These are phyloP conservation scores for Alopecurus myosuroides DNA, from an alignment of 176 grass and related monocot species.

Conservation along the genomic window DNA sequence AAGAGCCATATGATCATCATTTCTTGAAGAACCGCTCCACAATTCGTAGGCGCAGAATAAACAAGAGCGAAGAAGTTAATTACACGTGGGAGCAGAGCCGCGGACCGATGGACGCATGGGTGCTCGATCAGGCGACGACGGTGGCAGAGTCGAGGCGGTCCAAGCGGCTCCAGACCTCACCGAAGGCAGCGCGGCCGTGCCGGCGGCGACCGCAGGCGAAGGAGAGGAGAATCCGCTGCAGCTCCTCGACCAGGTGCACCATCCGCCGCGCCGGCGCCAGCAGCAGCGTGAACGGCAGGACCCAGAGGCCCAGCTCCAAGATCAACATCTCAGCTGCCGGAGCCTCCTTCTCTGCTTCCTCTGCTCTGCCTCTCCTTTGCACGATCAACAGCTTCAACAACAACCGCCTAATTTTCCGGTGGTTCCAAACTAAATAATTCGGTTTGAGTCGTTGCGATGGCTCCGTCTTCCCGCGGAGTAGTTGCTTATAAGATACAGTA, in stretches of 20 bases:
- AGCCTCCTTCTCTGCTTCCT: background rate
- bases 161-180: slow-evolving; percentile 43
- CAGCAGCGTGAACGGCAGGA: slow-evolving; percentile 68
- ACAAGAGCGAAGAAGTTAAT: background rate
- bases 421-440: background rate
- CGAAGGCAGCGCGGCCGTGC: background rate
- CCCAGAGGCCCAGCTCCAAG: slow-evolving; percentile 65
- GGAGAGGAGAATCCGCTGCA: slow-evolving; percentile 51
- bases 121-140: background rate
- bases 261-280: slow-evolving; percentile 54
- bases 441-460: background rate
- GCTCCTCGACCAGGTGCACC: slow-evolving; percentile 45
- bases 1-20: background rate
- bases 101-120: background rate
- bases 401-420: background rate
- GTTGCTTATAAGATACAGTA: background rate
- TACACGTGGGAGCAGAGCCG: background rate
- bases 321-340: slow-evolving; percentile 36
- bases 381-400: background rate
- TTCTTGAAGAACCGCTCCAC: background rate
- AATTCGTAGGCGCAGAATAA: background rate
- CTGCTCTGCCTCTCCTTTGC: background rate
- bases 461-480: background rate
- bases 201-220: slow-evolving; percentile 6
- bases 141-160: slow-evolving; percentile 57